Evolutionary conservation across 192 early-diverging fungal genomes (phyloP).

Genomic region (Podochytrium sp.): DNA sequence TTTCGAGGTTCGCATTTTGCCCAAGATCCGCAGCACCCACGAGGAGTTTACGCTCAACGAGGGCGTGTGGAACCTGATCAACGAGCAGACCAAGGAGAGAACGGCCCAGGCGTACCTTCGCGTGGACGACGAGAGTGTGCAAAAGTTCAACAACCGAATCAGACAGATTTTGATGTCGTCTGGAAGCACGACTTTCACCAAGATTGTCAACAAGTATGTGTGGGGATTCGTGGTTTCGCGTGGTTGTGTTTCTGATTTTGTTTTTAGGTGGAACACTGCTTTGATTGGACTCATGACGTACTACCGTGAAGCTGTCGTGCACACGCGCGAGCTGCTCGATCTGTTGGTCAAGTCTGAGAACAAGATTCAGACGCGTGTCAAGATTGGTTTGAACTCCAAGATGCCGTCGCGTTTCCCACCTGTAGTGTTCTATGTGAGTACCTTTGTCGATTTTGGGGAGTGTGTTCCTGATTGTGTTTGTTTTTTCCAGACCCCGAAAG

Average conservation of each 20-base stretch:
- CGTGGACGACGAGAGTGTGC: conserved; percentile 93
- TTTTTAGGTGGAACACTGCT: conserved; percentile 63
- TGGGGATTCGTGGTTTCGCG: conserved; percentile 37
- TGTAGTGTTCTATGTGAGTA: conserved; percentile 73
- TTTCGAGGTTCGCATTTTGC: conserved; percentile 95
- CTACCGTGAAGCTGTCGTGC: conserved; percentile 96
- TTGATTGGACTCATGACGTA: conserved; percentile 98
- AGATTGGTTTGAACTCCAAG: conserved; percentile 99
- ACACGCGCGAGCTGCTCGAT: conserved; percentile 95
- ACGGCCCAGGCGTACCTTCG: conserved; percentile 96
- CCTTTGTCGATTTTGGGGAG: neutral
- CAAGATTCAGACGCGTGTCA: conserved; percentile 98
- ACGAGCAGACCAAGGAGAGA: conserved; percentile 96
- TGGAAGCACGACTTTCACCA: conserved; percentile 96
- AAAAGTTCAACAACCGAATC: conserved; percentile 93
- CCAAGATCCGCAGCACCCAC: conserved; percentile 80
- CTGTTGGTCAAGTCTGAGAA: conserved; percentile 97
- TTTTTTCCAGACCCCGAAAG: conserved; percentile 80
- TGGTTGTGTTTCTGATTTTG: no score
- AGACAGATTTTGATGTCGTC: conserved; percentile 98
- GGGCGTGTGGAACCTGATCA: conserved; percentile 93
- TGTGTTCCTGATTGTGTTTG: neutral
- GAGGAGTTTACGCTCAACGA: conserved; percentile 91
- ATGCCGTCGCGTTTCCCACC: conserved; percentile 98
- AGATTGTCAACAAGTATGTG: conserved; percentile 97